A percentile compares a stretch with the other conserved stretches of the same genome.
phyloP scores from a whole-genome alignment of 1,139 yeast genomes.

The Scheffersomyces titani region DNA sequence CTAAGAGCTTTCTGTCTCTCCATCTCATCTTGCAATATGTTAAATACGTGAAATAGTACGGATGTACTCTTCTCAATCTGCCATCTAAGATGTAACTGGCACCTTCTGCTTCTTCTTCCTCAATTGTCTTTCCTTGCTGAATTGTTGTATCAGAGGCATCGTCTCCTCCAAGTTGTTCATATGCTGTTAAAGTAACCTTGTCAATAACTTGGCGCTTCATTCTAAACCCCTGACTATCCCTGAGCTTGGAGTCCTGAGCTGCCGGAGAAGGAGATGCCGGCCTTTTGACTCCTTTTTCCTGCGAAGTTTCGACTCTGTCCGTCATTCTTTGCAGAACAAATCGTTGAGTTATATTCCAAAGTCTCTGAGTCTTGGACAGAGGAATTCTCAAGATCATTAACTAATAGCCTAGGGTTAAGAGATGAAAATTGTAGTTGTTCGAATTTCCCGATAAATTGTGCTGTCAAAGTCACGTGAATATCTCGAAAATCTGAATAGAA shows the following conservation, averaged over 20 bases:
- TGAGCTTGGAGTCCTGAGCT: constrained; percentile 20
- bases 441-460: neutral
- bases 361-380: neutral
- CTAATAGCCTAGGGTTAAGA: neutral
- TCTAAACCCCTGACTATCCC: constrained; percentile 54
- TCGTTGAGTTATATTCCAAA: neutral
- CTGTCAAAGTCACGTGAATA: neutral
- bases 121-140: constrained; percentile 44
- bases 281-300: constrained; percentile 18
- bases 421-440: neutral
- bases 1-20: constrained; percentile 78
- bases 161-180: constrained; percentile 41
- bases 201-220: constrained; percentile 48
- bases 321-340: neutral
- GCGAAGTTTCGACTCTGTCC: neutral
- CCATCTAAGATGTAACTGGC: constrained; percentile 57
- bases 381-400: neutral
- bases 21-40: constrained; percentile 92
- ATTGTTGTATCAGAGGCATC: constrained; percentile 23
- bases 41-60: constrained; percentile 85
- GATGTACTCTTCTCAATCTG: constrained; percentile 69
- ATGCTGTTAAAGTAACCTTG: constrained; percentile 41
- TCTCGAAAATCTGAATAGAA: neutral
- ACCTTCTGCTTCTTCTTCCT: constrained; percentile 56
- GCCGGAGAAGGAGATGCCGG: constrained; percentile 21